Evolutionary conservation across 1,284 basidiomycete species (phyloP).

Genomic region (Apiotrichum gracile): DNA sequence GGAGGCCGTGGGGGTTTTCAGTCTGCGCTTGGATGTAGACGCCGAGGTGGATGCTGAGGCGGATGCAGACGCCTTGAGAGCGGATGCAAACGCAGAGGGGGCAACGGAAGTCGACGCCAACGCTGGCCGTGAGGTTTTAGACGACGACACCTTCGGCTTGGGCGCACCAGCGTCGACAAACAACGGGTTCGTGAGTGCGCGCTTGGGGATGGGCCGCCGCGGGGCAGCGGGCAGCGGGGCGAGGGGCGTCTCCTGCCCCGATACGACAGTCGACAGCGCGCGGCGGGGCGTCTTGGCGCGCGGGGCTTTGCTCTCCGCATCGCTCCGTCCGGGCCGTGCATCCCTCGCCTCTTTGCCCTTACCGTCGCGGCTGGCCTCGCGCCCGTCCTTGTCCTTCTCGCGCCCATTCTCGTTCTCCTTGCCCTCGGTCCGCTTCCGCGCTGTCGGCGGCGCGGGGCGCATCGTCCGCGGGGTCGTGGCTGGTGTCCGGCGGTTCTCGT

Average conservation of each 20-base stretch:
- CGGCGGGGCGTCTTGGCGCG: not conserved
- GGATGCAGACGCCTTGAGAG: not conserved
- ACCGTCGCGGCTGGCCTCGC: too few relatives aligned
- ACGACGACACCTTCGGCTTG: too few relatives aligned
- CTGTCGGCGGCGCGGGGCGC: conserved; percentile 19
- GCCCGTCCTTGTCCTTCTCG: not conserved
- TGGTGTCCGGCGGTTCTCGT: too few relatives aligned
- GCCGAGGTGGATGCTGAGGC: not conserved
- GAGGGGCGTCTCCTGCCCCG: not conserved
- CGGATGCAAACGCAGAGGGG: too few relatives aligned
- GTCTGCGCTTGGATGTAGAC: not conserved
- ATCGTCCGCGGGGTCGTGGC: too few relatives aligned
- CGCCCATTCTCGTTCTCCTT: not conserved
- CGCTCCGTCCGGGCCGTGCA: too few relatives aligned
- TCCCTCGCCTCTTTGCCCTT: too few relatives aligned
- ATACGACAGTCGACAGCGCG: not conserved
- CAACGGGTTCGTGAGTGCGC: not conserved
- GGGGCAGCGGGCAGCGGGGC: not conserved
- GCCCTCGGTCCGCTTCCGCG: not conserved
- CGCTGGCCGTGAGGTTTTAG: too few relatives aligned
- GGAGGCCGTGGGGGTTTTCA: too few relatives aligned
- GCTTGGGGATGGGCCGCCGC: not conserved
- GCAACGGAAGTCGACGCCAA: too few relatives aligned
- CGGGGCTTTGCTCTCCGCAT: too few relatives aligned
- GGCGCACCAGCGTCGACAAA: not conserved